Evolutionary conservation across 164 flowering plant species (phyloP).

Genomic region (Dillenia suffruticosa): DNA sequence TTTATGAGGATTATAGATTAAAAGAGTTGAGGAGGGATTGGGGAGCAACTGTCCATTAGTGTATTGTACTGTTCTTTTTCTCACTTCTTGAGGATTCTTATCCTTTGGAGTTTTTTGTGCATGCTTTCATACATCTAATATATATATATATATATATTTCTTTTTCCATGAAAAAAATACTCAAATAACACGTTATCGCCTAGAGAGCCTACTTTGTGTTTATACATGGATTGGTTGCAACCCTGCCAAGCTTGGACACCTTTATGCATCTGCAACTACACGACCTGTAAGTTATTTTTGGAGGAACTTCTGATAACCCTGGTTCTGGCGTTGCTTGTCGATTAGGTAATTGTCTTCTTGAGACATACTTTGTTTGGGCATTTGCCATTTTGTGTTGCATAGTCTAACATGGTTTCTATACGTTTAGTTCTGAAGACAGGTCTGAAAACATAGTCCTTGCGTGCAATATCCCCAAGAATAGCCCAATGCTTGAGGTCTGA

Average conservation of each 20-base stretch:
- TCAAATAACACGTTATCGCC: too few species aligned
- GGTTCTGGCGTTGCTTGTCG: conserved; percentile 86
- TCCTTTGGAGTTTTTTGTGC: not conserved
- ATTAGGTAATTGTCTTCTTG: conserved; percentile 38
- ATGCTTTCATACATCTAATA: not conserved
- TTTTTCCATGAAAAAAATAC: not conserved
- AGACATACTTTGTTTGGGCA: not conserved
- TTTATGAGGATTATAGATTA: too few species aligned
- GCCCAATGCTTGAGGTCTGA: conserved; percentile 74
- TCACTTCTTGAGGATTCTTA: too few species aligned
- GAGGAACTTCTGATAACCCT: conserved; percentile 81
- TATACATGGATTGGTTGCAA: conserved; percentile 88
- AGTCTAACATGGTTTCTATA: conserved; percentile 2
- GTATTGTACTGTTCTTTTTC: too few species aligned
- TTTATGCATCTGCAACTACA: conserved; percentile 81
- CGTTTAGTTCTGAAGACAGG: conserved; percentile 72
- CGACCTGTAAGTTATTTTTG: conserved; percentile 59
- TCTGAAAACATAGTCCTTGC: conserved; percentile 64
- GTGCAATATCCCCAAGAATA: conserved; percentile 81
- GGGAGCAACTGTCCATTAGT: too few species aligned
- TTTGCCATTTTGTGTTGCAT: not conserved
- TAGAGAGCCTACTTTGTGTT: too few species aligned
- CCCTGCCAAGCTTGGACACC: conserved; percentile 70
- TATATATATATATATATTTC: too few species aligned
- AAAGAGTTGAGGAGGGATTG: too few species aligned